phyloP scores from a whole-genome alignment of 2,329 filamentous ascomycete genomes.

The Cladosporium sp. region DNA sequence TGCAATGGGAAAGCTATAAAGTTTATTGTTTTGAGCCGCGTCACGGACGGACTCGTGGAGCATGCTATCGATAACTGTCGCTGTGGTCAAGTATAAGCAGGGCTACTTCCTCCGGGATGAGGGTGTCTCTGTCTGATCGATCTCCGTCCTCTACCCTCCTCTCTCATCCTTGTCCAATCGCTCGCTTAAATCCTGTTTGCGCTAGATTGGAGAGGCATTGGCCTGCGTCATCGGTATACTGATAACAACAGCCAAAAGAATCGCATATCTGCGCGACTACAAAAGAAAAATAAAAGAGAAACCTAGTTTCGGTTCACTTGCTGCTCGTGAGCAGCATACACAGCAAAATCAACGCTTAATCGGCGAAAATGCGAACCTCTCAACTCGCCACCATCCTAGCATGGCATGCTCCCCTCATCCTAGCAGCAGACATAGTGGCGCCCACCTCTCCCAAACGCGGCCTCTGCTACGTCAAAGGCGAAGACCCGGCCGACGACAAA shows the following conservation, averaged over 20 bases:
- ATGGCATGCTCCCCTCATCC: background rate
- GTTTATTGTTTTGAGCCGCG: background rate
- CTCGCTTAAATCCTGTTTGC: constrained; percentile 11
- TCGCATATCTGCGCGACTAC: background rate
- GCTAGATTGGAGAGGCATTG: background rate
- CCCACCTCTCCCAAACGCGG: constrained; percentile 60
- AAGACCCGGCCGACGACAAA: constrained; percentile 56
- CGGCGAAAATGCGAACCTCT: background rate
- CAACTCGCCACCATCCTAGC: background rate
- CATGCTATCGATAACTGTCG: background rate
- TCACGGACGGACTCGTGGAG: background rate
- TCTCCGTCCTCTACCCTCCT: too few relatives aligned
- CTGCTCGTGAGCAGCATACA: too few relatives aligned
- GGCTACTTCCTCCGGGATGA: background rate
- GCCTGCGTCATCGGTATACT: constrained; percentile 12
- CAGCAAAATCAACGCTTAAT: too few relatives aligned
- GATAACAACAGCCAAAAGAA: background rate
- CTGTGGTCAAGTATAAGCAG: background rate
- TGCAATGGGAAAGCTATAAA: background rate
- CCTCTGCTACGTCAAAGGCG: constrained; percentile 62
- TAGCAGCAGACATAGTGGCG: constrained; percentile 5
- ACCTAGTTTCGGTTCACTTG: too few relatives aligned
- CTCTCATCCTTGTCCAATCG: background rate
- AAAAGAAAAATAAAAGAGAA: background rate
- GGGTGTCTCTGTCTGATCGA: background rate